These are phyloP conservation scores for Pichia occidentalis DNA, from an alignment of 805 yeast species.

Conservation along the genomic window DNA sequence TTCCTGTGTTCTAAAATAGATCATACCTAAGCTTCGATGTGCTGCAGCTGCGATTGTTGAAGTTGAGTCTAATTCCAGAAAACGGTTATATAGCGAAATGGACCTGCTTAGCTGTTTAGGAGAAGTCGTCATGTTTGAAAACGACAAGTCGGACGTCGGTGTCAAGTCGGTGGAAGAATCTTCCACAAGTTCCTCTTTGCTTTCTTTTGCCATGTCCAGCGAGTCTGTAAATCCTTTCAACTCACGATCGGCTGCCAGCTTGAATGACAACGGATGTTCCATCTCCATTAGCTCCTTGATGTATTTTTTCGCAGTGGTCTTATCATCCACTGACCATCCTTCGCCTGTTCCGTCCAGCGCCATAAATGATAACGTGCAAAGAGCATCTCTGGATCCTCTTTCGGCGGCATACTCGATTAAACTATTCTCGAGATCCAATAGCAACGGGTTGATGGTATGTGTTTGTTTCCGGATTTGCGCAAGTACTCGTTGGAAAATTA, in stretches of 20 bases:
- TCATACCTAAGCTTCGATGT: slow-evolving; percentile 56
- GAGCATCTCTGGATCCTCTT: slow-evolving; percentile 74
- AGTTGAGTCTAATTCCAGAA: slow-evolving; percentile 48
- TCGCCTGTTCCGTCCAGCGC: slow-evolving; percentile 36
- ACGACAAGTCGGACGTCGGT: slow-evolving; percentile 12
- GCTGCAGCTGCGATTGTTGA: slow-evolving; percentile 66
- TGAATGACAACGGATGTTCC: slow-evolving; percentile 69
- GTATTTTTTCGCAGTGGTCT: slow-evolving; percentile 53
- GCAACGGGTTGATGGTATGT: slow-evolving; percentile 48
- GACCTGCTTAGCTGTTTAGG: slow-evolving; percentile 39
- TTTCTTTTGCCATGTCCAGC: background rate
- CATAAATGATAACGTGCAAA: slow-evolving; percentile 64
- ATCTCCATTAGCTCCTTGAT: slow-evolving; percentile 49
- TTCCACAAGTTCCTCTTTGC: slow-evolving; percentile 29
- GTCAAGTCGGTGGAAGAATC: slow-evolving; percentile 18
- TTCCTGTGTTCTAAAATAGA: slow-evolving; percentile 50
- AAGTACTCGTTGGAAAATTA: slow-evolving; percentile 61
- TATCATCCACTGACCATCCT: slow-evolving; percentile 45
- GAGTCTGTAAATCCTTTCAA: slow-evolving; percentile 22
- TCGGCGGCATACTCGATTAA: slow-evolving; percentile 82
- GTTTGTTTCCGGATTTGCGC: slow-evolving; percentile 56
- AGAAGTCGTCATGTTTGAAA: slow-evolving; percentile 11
- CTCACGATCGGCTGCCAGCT: slow-evolving; percentile 74
- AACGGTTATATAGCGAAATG: slow-evolving; percentile 49
- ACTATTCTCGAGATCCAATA: slow-evolving; percentile 60